Conservation (phyloP, 2,329 filamentous ascomycete genomes). For the Colletotrichum camelliae region DNA sequence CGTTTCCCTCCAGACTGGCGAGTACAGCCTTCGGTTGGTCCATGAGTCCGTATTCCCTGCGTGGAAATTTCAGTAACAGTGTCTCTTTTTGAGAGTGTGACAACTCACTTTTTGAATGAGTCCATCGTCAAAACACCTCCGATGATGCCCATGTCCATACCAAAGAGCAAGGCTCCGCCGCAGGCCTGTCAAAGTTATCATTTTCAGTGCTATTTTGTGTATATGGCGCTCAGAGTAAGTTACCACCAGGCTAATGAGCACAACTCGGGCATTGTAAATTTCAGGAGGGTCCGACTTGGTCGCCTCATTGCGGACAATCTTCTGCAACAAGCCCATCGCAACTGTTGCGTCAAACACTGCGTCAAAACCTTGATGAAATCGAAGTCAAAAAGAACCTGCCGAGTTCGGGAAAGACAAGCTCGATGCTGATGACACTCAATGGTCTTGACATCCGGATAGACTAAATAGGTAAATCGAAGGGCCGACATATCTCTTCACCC, state of each 20-base stretch:
- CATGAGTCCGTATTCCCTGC: constrained; percentile 29
- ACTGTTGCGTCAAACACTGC: neutral
- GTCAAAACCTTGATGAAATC: neutral
- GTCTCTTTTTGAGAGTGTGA: neutral
- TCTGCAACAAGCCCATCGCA: constrained; percentile 23
- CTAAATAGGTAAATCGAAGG: neutral
- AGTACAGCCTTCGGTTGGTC: constrained; percentile 3
- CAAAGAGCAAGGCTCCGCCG: constrained; percentile 27
- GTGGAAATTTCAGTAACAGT: neutral
- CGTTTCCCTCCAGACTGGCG: constrained; percentile 29
- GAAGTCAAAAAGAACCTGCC: neutral
- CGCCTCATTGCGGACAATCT: constrained; percentile 61
- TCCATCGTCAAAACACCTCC: constrained; percentile 32
- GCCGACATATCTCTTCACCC: neutral
- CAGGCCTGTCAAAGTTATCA: neutral
- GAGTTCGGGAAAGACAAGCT: neutral
- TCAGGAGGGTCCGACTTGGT: constrained; percentile 70
- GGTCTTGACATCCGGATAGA: neutral
- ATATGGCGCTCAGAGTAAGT: constrained; percentile 8
- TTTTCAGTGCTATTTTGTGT: accelerated
- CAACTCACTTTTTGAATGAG: constrained; percentile 25
- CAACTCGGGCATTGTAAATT: constrained; percentile 75
- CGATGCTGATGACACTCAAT: neutral
- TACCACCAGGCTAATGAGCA: constrained; percentile 65
- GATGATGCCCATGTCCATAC: constrained; percentile 32